Percentiles rank a stretch among this genome's conserved stretches.
These are phyloP conservation scores for Adansonia madagascariensis DNA, from an alignment of 441 rosid species.

Conservation along the genomic window DNA sequence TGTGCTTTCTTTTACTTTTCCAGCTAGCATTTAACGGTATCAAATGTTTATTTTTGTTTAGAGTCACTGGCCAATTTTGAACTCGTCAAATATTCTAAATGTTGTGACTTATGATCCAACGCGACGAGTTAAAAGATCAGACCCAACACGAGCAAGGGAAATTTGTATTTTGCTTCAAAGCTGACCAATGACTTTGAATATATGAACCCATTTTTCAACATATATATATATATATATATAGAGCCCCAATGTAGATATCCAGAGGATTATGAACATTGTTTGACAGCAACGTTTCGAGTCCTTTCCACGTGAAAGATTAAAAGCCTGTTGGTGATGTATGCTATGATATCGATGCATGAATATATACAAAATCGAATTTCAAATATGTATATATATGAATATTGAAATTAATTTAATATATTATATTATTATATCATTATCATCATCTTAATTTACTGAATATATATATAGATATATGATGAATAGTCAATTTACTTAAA, in stretches of 20 bases:
- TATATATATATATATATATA: not conserved
- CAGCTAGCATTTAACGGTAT: too few species aligned
- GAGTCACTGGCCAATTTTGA: too few species aligned
- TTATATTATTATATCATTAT: not conserved
- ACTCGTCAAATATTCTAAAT: too few species aligned
- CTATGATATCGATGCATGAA: not conserved
- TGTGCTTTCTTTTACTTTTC: too few species aligned
- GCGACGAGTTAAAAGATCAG: too few species aligned
- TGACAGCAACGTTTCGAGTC: conserved; percentile 31
- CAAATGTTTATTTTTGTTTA: too few species aligned
- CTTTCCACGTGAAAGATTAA: conserved; percentile 19
- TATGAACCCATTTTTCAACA: too few species aligned
- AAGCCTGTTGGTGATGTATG: conserved; percentile 1
- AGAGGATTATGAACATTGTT: not conserved
- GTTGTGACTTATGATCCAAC: too few species aligned
- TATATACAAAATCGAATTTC: not conserved
- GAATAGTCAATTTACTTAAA: not conserved
- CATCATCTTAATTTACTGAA: not conserved
- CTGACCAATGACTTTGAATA: too few species aligned
- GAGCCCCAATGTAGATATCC: not conserved
- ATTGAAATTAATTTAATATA: not conserved
- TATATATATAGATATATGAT: not conserved
- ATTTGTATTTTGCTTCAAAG: too few species aligned
- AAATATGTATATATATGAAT: not conserved
- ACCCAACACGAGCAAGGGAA: too few species aligned